Base-by-base conservation (phyloP, 2,329 filamentous ascomycete genomes). In the Scytalidium sp. region DNA sequence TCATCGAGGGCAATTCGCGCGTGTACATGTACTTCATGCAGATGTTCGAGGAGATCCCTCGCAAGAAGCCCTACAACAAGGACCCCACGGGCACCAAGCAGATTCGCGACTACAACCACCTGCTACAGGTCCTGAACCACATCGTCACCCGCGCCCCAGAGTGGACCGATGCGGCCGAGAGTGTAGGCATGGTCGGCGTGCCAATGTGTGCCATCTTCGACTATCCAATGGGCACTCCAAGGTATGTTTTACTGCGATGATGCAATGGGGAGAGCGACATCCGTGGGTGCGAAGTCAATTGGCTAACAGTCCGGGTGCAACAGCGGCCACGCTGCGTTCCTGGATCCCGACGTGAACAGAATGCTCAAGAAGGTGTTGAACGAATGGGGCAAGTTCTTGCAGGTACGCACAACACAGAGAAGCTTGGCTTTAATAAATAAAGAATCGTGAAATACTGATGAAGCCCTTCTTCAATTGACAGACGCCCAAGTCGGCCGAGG, bases 1-100 rank as follows among this genome's bases (percentile, higher is more conserved):
- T 88, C 20, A 88, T 90, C 54, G 85, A 89, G 63, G 65, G 65
- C 22, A 82, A 82, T 55, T 70, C 83, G 1, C 76, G 83, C 19
- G 70, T 89, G 21, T 84, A 81, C 70, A 83, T 88, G 75, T 80
- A 84, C 63, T 81, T 87, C 60, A 70, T 71, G 20, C 71, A 77
- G 54, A 89, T 89, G 86, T 89, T 86, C 67, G 72, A 79, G 23
- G 81, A 89, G 67, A 72, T 88, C 19, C 85, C 85, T 0, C 62
- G 64, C 25, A 83, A 81, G 64, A 69, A 74, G 17, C 79, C 79
- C 0, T 89, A 89, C 66, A 62, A 66, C 51, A 72, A 70, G 6
- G 84, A 88, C 52, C 83, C 84, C 0, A 81, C 78, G 1, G 84
- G 84, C 2, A 71, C 75, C 47, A 75, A 71, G 27, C 82, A 87